These are phyloP conservation scores for Purpureocillium lavendulum DNA, from an alignment of 2,329 filamentous ascomycete species.

Conservation along the genomic window DNA sequence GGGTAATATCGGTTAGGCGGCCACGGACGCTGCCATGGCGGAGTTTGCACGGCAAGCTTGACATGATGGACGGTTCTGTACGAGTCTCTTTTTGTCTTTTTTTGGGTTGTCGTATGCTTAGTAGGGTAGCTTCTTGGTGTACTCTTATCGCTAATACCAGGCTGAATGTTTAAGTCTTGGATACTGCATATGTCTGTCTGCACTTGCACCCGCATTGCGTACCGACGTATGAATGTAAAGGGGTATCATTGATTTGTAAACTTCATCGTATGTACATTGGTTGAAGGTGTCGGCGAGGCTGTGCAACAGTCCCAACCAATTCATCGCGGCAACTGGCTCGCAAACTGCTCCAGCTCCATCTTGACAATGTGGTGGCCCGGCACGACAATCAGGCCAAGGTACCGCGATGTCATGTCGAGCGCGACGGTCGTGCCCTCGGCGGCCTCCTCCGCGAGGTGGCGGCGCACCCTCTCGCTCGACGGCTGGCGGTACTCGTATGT, in stretches of 20 bases:
- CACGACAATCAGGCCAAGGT: constrained; percentile 82
- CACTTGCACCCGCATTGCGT: too few species aligned
- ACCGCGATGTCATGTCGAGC: constrained; percentile 73
- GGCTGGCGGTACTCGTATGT: constrained; percentile 87
- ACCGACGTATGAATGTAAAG: too few species aligned
- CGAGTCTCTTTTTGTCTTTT: constrained; percentile 7
- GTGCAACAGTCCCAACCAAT: too few species aligned
- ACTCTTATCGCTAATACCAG: constrained; percentile 19
- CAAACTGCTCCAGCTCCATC: constrained; percentile 79
- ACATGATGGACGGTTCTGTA: constrained; percentile 1
- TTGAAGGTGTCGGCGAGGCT: too few species aligned
- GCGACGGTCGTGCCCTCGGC: constrained; percentile 35
- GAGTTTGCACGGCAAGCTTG: constrained; percentile 14
- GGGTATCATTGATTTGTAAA: constrained; percentile 3
- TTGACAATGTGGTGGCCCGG: constrained; percentile 78
- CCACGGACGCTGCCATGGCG: constrained; percentile 12
- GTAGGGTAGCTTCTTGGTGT: constrained; percentile 14
- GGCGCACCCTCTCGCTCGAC: constrained; percentile 36
- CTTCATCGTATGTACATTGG: too few species aligned
- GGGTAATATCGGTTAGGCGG: constrained; percentile 7
- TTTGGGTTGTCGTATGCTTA: constrained; percentile 11
- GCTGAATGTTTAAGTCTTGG: constrained; percentile 2
- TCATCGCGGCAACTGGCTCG: constrained; percentile 37
- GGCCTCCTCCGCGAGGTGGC: constrained; percentile 18
- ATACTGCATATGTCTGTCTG: too few species aligned